Evolutionary conservation across 2,329 filamentous ascomycete species (phyloP), one percentile per base, ranked within the genome.

Genomic region (Mollisia scopiformis): DNA sequence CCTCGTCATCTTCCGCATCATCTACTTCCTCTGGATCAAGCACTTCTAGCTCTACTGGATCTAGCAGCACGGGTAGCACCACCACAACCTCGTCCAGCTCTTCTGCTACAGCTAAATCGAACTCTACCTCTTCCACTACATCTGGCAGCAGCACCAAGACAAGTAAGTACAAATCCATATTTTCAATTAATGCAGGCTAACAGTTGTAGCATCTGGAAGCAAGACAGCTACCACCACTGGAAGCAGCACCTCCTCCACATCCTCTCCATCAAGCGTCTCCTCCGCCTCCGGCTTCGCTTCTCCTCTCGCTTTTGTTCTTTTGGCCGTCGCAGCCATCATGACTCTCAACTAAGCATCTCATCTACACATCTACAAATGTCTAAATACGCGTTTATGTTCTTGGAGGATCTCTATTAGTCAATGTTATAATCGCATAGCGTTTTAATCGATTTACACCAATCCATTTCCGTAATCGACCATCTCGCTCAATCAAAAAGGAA

Each of bases 281-380:
- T 58, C 62, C 7, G 71, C 68, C 1, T 35, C 61, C 28, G 63
- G 64, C 31, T 27, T 72, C 31, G 64, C 70, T 31, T 68, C 66
- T 28, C 70, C 70, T 50, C 62, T 73, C 7, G 71, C 70, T n/a
- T 59, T 73, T 27, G 64, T 72, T 54, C 64, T 71, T 67, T 55
- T 72, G 31, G 68, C 68, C 23, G 53, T 73, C 56, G 69, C 68
- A 19, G 70, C 71, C n/a, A 52, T 73, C 35, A 47, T 71, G 30
- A 67, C 58, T 31, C 62, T 73, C 55, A 70, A 73, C 65, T 73
- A 72, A 64, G 59, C 28, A 10, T 7, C 27, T 11, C 3, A 27
- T 21, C 31, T 50, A 23, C 28, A 13, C 33, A 54, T 63, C 47
- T 59, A 56, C 52, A 52, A 59, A 50, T 58, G 53, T 62, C 55